phyloP scores from a whole-genome alignment of 2,329 filamentous ascomycete species.

The Penicillium sp. region DNA sequence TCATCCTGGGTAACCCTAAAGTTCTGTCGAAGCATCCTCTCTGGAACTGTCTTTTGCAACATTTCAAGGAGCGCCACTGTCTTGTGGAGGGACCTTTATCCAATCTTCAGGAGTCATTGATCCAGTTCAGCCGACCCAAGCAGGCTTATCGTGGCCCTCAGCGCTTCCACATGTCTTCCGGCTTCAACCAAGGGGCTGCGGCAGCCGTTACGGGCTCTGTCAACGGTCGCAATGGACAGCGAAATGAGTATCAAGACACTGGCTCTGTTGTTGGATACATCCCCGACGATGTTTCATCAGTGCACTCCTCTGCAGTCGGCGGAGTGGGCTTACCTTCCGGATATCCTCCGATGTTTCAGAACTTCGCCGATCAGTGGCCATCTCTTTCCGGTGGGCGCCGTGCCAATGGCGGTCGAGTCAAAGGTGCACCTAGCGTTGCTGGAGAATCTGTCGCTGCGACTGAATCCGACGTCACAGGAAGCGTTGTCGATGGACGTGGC shows the following conservation, averaged over 20 bases:
- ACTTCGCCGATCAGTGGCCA: constrained; percentile 88
- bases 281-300: constrained; percentile 91
- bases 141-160: constrained; percentile 85
- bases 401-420: constrained; percentile 57
- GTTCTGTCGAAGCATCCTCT: constrained; percentile 95
- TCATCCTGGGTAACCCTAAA: constrained; percentile 96
- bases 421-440: constrained; percentile 69
- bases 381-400: constrained; percentile 66
- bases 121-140: constrained; percentile 93
- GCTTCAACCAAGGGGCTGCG: constrained; percentile 56
- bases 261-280: constrained; percentile 93
- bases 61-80: constrained; percentile 96
- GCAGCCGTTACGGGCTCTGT: constrained; percentile 51
- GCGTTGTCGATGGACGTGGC: constrained; percentile 68
- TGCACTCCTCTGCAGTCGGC: constrained; percentile 85
- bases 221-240: constrained; percentile 47
- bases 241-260: constrained; percentile 60
- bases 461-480: constrained; percentile 77
- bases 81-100: constrained; percentile 91
- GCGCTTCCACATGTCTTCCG: constrained; percentile 66
- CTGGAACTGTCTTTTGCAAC: constrained; percentile 89
- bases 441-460: constrained; percentile 90
- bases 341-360: constrained; percentile 92
- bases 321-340: constrained; percentile 74
- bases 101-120: constrained; percentile 89